Evolutionary conservation across 306 rosid species (phyloP), one percentile per base, ranked within the genome.

Genomic region (Spatholobus suberectus): DNA sequence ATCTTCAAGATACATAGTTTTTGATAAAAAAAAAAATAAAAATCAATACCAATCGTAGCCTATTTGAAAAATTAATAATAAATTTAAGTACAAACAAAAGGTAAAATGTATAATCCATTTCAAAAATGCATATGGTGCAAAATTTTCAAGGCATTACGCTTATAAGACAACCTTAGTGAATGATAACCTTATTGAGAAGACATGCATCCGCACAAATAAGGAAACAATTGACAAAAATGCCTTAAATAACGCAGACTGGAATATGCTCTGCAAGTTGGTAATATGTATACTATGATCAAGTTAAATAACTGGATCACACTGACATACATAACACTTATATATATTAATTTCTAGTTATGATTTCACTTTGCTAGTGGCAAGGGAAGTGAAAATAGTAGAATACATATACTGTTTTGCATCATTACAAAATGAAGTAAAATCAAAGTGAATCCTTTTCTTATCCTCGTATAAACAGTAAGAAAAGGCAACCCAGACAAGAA

Each of bases 1-100:
- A 67, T 87, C 88, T 84, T 87, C 90, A 80, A 87, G 90, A 81
- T 84, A 77, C 88, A 84, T 87, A 58, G 88, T 84, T 73, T 87
- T 87, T 21, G 88, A 87, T 27, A 84, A 78, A 84, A 84, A n/a
- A n/a, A n/a, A n/a, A n/a, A n/a, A n/a, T n/a, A n/a, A n/a, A n/a
- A 87, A 73, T 87, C 88, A 87, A 87, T 81, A 81, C 90, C 88
- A 47, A 87, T 81, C 26, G 86, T 87, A 41, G 86, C 90, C 88
- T 87, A 84, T 63, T 67, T 5, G 75, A 15, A 67, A 49, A 58
- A 65, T 27, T 43, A 27, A 68, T 27, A n/a, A 37, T 26, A 17
- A 47, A 35, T 29, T 32, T 58, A 55, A 70, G 47, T 38, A 78
- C 37, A 24, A 55, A 58, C 54, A 12, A 29, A 13, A 9, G 20